Percentiles rank a stretch among this genome's conserved stretches.
Evolutionary conservation across 805 yeast genomes (phyloP).

Genomic region (Pachysolen tannophilus): DNA sequence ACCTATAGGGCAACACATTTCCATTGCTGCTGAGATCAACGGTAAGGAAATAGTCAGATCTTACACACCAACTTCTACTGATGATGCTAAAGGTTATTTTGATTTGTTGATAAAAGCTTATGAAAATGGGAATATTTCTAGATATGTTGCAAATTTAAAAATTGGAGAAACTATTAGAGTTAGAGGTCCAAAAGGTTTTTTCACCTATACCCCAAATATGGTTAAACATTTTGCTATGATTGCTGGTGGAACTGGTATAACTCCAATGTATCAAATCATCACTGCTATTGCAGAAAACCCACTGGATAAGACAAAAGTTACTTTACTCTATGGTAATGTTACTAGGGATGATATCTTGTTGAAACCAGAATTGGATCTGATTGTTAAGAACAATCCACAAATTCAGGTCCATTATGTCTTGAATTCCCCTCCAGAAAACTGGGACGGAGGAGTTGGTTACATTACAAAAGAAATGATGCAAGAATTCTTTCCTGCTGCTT

Average conservation of each 20-base stretch:
- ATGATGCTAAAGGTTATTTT: constrained; percentile 71
- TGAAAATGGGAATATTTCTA: constrained; percentile 79
- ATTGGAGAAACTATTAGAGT: constrained; percentile 75
- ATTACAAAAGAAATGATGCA: constrained; percentile 69
- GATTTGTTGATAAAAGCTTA: constrained; percentile 83
- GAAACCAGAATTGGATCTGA: constrained; percentile 68
- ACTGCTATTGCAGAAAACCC: constrained; percentile 75
- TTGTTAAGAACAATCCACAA: constrained; percentile 48
- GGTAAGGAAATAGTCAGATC: constrained; percentile 80
- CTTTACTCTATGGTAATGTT: constrained; percentile 75
- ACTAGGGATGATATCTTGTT: constrained; percentile 73
- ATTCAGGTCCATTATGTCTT: constrained; percentile 67
- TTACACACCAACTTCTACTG: constrained; percentile 84
- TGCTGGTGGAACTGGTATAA: constrained; percentile 95
- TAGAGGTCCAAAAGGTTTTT: constrained; percentile 88
- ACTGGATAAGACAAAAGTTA: constrained; percentile 66
- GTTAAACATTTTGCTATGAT: constrained; percentile 74
- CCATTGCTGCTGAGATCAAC: constrained; percentile 65
- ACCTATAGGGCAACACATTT: constrained; percentile 92
- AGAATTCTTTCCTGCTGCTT: constrained; percentile 52
- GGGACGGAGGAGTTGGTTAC: constrained; percentile 77
- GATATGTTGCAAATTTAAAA: constrained; percentile 58
- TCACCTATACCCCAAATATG: constrained; percentile 76
- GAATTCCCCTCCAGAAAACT: constrained; percentile 61
- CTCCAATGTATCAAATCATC: constrained; percentile 92